phyloP scores from a whole-genome alignment of 768 basidiomycete species.

The Vishniacozyma victoriae region DNA sequence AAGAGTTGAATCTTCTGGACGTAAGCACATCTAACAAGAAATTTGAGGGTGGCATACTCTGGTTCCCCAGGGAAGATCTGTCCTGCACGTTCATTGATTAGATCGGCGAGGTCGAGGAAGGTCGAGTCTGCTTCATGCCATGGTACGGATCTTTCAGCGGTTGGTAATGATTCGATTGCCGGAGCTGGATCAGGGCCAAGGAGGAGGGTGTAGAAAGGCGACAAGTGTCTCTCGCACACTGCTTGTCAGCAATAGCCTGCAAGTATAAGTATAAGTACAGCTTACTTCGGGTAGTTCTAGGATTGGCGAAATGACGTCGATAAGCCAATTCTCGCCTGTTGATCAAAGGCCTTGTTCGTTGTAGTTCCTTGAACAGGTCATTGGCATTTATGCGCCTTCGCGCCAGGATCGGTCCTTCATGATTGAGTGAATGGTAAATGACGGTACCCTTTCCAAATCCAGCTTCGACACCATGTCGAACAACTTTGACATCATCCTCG shows the following conservation, averaged over 20 bases:
- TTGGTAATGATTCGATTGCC: slow-evolving; percentile 12
- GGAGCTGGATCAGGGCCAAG: slow-evolving; percentile 21
- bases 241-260: too few relatives aligned
- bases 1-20: slow-evolving; percentile 35
- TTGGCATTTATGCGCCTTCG: not conserved
- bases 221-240: slow-evolving; percentile 27
- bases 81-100: slow-evolving; percentile 34
- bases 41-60: slow-evolving; percentile 30
- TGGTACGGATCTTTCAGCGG: not conserved
- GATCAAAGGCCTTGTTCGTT: too few relatives aligned
- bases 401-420: slow-evolving; percentile 13
- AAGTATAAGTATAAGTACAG: too few relatives aligned
- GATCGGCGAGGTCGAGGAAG: slow-evolving; percentile 20
- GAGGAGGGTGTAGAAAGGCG: slow-evolving; percentile 35
- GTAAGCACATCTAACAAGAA: slow-evolving; percentile 2
- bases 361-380: not conserved
- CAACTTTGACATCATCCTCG: slow-evolving; percentile 26
- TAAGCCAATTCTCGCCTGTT: too few relatives aligned
- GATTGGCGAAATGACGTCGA: too few relatives aligned
- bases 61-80: slow-evolving; percentile 30
- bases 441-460: slow-evolving; percentile 12
- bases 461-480: slow-evolving; percentile 17
- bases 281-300: too few relatives aligned
- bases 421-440: slow-evolving; percentile 25
- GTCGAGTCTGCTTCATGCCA: slow-evolving; percentile 20